Conservation (phyloP, 2,329 filamentous ascomycete species). For the Aspergillus fischeri region DNA sequence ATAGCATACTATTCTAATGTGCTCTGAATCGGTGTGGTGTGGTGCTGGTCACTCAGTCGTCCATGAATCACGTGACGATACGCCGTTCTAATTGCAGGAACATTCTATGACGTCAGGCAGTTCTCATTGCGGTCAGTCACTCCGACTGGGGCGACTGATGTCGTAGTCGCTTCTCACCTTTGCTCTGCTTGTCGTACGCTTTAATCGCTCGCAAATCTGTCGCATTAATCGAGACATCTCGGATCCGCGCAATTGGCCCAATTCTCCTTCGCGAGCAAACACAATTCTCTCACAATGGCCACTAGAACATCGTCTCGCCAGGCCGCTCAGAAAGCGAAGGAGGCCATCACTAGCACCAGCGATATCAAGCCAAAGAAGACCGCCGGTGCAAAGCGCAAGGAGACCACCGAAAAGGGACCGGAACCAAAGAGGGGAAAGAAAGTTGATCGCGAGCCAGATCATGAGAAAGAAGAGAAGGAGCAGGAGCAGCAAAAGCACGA, state of each 20-base stretch:
- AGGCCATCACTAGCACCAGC: conserved; percentile 33
- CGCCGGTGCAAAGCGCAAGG: conserved; percentile 40
- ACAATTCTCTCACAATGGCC: conserved; percentile 21
- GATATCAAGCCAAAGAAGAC: conserved; percentile 25
- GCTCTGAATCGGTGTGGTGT: no score
- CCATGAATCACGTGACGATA: neutral
- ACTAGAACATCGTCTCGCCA: conserved; percentile 40
- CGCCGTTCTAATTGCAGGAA: neutral
- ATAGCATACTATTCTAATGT: neutral
- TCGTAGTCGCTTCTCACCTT: neutral
- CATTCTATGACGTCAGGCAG: conserved; percentile 32
- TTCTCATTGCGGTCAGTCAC: conserved; percentile 14
- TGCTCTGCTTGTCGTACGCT: neutral
- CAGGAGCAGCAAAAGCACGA: conserved; percentile 4
- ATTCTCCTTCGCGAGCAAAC: neutral
- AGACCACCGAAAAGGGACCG: conserved; percentile 19
- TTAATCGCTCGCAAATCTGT: neutral
- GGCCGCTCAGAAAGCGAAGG: conserved; percentile 42
- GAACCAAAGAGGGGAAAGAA: conserved; percentile 40
- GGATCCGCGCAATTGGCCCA: neutral
- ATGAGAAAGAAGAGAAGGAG: conserved; percentile 10
- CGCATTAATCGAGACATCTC: neutral
- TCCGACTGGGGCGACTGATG: neutral
- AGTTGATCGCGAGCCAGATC: conserved; percentile 12
- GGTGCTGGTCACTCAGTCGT: neutral